Percentiles rank a stretch among this genome's conserved stretches.
phyloP scores from a whole-genome alignment of 805 yeast species.

The Priceomyces medius region DNA sequence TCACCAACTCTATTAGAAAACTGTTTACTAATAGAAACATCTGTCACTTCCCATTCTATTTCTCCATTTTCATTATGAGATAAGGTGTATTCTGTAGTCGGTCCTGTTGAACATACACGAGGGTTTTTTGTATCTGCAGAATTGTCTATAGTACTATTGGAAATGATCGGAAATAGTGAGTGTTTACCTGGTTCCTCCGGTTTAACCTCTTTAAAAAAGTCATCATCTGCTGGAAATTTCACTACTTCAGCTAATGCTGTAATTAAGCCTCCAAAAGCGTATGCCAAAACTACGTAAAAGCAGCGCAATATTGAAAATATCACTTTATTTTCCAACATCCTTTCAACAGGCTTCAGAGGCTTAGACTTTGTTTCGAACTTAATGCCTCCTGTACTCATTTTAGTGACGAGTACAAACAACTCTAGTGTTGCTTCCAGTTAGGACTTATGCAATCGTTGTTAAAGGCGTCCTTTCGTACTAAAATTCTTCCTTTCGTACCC shows the following conservation, averaged over 20 bases:
- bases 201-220: not conserved
- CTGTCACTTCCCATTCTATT: slow-evolving; percentile 56
- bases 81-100: slow-evolving; percentile 50
- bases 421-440: not conserved
- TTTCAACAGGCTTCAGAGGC: not conserved
- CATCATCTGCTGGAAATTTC: not conserved
- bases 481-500: not conserved
- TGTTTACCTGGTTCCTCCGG: not conserved
- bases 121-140: slow-evolving; percentile 10
- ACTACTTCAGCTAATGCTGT: not conserved
- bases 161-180: slow-evolving; percentile 12
- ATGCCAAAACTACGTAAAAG: not conserved
- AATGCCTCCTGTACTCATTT: not conserved
- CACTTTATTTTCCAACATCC: not conserved
- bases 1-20: not conserved
- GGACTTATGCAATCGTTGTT: not conserved
- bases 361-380: not conserved
- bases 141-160: slow-evolving; percentile 5
- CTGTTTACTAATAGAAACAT: slow-evolving; percentile 21
- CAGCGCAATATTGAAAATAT: not conserved
- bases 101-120: slow-evolving; percentile 50
- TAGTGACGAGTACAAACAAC: not conserved
- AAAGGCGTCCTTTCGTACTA: not conserved
- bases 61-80: slow-evolving; percentile 53
- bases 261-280: not conserved